Evolutionary conservation across 805 yeast species (phyloP), one percentile per base, ranked within the genome.

Genomic region (Spathaspora arborariae): DNA sequence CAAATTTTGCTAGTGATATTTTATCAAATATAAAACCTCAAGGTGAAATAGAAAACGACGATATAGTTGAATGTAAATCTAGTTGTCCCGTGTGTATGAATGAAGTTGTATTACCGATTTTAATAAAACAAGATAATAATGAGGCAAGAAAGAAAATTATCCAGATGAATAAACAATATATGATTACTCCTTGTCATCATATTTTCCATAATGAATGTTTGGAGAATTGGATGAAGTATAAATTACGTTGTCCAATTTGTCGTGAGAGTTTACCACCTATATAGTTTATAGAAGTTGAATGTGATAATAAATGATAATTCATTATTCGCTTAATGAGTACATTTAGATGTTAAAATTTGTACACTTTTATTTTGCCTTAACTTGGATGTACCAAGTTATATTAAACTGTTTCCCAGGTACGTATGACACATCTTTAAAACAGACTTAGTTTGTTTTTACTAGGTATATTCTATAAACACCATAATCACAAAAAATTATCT

Each of bases 51-150:
- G 57, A 66, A 21, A 51, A 45, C 5, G 56, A 58, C 11, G 68
- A 62, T 46, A 51, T 63, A 6, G 55, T 67, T 13, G 55, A 59
- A 42, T 78, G 80, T 56, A 68, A 78, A 43, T 76, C 82, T 8
- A 94, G 85, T 53, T 91, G 97, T 72, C 86, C 96, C 6, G 88
- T 91, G 51, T 91, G 97, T 69, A 90, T 91, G 96, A 80, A 75
- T 45, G 79, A 80, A 9, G 78, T 88, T n/a, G 82, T 82, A 19
- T 60, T 86, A 18, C 84, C 84, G 16, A 65, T 81, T 1, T 42
- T 47, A 10, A 44, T 51, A 7, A 52, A 54, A 21, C 46, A 44
- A 16, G 56, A 53, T 24, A 36, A 44, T 41, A 22, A 44, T 37
- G 40, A 56, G 45, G 39, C 49, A 18, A 10, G 33, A 19, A 48